These are phyloP conservation scores for Pecoramyces ruminantium DNA, from an alignment of 192 early-diverging fungal species.

Conservation along the genomic window DNA sequence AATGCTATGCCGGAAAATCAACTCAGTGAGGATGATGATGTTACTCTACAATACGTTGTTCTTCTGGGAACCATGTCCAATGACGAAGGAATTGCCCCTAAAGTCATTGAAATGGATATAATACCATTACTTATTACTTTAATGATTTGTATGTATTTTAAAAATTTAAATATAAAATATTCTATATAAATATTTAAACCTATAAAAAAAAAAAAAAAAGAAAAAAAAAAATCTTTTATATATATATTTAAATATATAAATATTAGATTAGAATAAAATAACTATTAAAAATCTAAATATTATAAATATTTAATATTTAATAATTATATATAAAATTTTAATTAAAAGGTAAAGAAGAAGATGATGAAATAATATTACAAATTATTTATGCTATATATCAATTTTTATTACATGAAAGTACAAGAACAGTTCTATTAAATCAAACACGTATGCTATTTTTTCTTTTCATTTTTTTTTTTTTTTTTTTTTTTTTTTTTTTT, in stretches of 20 bases:
- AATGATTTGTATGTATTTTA: slow-evolving; percentile 17
- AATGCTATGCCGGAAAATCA: background rate
- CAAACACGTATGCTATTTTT: background rate
- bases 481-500: background rate
- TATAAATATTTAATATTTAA: too few relatives aligned
- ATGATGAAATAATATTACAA: slow-evolving; percentile 43
- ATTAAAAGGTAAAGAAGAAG: slow-evolving; percentile 30
- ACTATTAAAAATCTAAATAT: too few relatives aligned
- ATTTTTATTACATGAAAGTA: background rate
- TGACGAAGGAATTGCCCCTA: slow-evolving; percentile 26
- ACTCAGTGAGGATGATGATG: slow-evolving; percentile 23
- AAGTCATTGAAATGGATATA: slow-evolving; percentile 18
- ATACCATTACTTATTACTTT: slow-evolving; percentile 20
- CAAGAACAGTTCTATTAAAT: background rate
- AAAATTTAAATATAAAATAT: too few relatives aligned
- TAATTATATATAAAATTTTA: background rate
- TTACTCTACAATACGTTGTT: slow-evolving; percentile 22
- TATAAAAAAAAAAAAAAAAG: background rate
- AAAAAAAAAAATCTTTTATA: background rate
- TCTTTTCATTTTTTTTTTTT: background rate
- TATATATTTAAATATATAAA: too few relatives aligned
- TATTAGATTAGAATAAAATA: too few relatives aligned
- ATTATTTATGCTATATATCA: slow-evolving; percentile 27
- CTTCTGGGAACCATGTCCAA: slow-evolving; percentile 29
- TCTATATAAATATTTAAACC: too few relatives aligned